phyloP scores from a whole-genome alignment of 179 eudicot genomes.

The Carnegiea gigantea region DNA sequence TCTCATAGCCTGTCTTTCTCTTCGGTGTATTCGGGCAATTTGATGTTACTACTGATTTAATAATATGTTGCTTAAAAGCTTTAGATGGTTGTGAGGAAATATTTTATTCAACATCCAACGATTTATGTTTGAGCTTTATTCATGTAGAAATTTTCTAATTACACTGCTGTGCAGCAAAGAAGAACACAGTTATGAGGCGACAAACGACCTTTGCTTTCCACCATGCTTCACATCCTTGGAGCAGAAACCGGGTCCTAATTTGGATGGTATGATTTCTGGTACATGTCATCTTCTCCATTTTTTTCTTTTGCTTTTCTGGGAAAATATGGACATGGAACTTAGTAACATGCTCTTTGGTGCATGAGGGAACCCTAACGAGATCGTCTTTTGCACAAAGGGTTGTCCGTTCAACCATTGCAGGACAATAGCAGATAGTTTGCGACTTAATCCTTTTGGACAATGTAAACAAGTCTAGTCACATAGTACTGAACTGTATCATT shows the following conservation, averaged over 20 bases:
- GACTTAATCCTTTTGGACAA: no score
- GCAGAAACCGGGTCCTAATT: constrained; percentile 44
- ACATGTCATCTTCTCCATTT: not conserved
- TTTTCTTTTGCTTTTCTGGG: not conserved
- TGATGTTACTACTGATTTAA: not conserved
- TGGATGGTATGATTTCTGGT: constrained; percentile 44
- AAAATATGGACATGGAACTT: no score
- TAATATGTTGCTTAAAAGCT: no score
- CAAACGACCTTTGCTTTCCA: constrained; percentile 54
- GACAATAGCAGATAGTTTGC: no score
- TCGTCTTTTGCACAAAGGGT: no score
- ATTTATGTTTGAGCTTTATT: not conserved
- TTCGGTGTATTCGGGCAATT: not conserved
- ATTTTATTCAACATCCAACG: constrained; percentile 1
- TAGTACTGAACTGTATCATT: no score
- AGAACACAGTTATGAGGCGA: constrained; percentile 46
- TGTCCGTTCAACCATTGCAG: no score
- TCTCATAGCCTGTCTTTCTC: not conserved
- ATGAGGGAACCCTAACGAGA: no score
- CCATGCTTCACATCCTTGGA: constrained; percentile 60
- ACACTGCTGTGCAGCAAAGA: constrained; percentile 29
- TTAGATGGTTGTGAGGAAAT: not conserved
- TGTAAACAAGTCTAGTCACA: no score
- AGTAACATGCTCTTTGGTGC: no score
- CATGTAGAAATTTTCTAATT: not conserved